phyloP scores from a whole-genome alignment of 2,329 filamentous ascomycete genomes.

The Aspergillus thermomutatus region DNA sequence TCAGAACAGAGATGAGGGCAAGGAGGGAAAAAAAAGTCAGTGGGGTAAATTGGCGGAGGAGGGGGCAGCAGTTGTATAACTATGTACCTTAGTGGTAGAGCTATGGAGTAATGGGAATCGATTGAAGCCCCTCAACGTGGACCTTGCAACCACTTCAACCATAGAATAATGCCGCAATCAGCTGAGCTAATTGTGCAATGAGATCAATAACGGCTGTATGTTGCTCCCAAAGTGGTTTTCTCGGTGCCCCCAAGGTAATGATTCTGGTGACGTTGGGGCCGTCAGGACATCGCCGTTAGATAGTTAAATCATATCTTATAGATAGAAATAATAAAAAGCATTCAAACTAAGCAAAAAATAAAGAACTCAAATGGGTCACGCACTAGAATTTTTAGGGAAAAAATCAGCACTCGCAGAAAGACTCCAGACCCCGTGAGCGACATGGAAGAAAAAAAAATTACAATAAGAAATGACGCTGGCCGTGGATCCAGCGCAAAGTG shows the following conservation, averaged over 20 bases:
- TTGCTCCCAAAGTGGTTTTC: background rate
- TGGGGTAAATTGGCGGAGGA: background rate
- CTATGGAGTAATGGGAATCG: background rate
- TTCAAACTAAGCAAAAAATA: background rate
- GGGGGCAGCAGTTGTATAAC: background rate
- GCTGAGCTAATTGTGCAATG: constrained; percentile 20
- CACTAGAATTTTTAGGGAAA: background rate
- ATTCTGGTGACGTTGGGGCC: constrained; percentile 13
- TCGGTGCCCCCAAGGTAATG: constrained; percentile 8
- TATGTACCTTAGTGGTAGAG: background rate
- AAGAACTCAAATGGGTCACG: background rate
- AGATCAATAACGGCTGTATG: background rate
- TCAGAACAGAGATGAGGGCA: background rate
- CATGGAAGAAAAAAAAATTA: constrained; percentile 3
- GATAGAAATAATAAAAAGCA: background rate
- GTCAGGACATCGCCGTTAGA: no score
- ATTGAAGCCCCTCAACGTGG: background rate
- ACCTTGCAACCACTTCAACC: constrained; percentile 8
- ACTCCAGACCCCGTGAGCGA: background rate
- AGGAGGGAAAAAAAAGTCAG: background rate
- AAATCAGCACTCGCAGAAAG: background rate
- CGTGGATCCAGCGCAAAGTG: constrained; percentile 12
- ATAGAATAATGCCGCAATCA: constrained; percentile 20
- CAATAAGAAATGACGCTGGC: constrained; percentile 3
- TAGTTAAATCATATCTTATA: no score